These are phyloP conservation scores for Jaminaea rosea DNA, from an alignment of 1,284 basidiomycete species.

Conservation along the genomic window DNA sequence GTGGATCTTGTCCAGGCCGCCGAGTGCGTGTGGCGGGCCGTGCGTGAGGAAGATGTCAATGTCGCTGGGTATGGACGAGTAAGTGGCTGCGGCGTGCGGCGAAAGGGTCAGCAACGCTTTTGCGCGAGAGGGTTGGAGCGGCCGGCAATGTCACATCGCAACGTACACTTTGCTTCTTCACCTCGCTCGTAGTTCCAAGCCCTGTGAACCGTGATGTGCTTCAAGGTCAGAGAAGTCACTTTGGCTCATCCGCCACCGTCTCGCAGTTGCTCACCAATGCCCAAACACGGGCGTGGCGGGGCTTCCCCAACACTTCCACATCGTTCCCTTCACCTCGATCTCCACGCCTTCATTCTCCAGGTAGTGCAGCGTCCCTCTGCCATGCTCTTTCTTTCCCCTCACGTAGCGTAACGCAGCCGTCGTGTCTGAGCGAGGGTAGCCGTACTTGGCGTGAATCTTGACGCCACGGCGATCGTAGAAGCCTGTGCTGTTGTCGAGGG, in stretches of 20 bases:
- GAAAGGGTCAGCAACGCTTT: background rate
- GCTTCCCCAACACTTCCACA: slow-evolving; percentile 19
- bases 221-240: too few species aligned
- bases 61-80: slow-evolving; percentile 9
- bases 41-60: slow-evolving; percentile 24
- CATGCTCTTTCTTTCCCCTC: background rate
- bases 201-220: too few species aligned
- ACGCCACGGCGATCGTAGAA: slow-evolving; percentile 14
- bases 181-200: slow-evolving; percentile 25
- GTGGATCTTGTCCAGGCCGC: slow-evolving; percentile 14
- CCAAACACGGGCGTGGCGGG: too few species aligned
- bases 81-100: slow-evolving; percentile 6
- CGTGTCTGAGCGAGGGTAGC: slow-evolving; percentile 6
- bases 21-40: slow-evolving; percentile 11
- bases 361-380: slow-evolving; percentile 7
- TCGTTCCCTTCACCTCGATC: slow-evolving; percentile 12
- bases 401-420: slow-evolving; percentile 1
- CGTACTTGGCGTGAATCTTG: slow-evolving; percentile 12
- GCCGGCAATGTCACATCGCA: background rate
- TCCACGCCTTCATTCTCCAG: slow-evolving; percentile 9
- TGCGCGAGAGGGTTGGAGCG: background rate
- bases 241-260: too few species aligned
- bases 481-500: slow-evolving; percentile 4
- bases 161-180: background rate
- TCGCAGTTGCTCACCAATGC: too few species aligned